A percentile compares a stretch with the other conserved stretches of the same genome.
phyloP scores from a whole-genome alignment of 2,329 filamentous ascomycete species.

The Sporothrix brasiliensis region DNA sequence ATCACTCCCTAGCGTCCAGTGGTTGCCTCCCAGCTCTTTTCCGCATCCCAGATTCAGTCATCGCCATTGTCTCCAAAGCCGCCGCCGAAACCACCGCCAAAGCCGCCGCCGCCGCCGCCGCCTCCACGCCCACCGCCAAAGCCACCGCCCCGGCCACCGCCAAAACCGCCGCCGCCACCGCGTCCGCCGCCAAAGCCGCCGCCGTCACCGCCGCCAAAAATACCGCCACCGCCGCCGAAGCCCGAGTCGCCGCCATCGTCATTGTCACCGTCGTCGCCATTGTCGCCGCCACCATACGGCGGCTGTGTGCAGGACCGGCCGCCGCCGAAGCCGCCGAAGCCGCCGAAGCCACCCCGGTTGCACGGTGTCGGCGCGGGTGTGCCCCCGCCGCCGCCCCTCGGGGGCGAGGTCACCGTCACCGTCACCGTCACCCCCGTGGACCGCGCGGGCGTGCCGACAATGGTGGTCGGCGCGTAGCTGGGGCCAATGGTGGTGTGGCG shows the following conservation, averaged over 20 bases:
- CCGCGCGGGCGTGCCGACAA: slow-evolving; percentile 16
- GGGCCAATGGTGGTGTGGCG: slow-evolving; percentile 14
- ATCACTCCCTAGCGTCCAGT: not conserved
- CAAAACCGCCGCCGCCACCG: slow-evolving; percentile 8
- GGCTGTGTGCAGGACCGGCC: slow-evolving; percentile 21
- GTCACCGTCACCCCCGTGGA: slow-evolving; percentile 28
- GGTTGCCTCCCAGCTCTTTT: not conserved
- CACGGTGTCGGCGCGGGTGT: slow-evolving; percentile 19
- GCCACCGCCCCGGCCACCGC: slow-evolving; percentile 3
- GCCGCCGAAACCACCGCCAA: not conserved
- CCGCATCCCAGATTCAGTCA: not conserved
- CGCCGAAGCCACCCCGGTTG: slow-evolving; percentile 9
- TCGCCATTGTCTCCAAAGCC: not conserved
- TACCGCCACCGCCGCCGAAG: not conserved
- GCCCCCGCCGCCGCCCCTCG: not conserved
- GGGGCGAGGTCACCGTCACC: slow-evolving; percentile 26
- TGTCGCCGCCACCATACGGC: slow-evolving; percentile 19
- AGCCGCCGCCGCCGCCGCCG: not conserved
- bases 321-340: slow-evolving; percentile 25
- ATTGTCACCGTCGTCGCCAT: slow-evolving; percentile 1
- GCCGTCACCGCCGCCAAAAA: not conserved
- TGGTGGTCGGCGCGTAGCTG: slow-evolving; percentile 28
- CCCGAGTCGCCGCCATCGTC: slow-evolving; percentile 12
- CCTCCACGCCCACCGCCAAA: not conserved
- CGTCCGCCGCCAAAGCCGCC: slow-evolving; percentile 24